Conservation (phyloP, 2,329 filamentous ascomycete genomes). For the Trichoderma sp. region DNA sequence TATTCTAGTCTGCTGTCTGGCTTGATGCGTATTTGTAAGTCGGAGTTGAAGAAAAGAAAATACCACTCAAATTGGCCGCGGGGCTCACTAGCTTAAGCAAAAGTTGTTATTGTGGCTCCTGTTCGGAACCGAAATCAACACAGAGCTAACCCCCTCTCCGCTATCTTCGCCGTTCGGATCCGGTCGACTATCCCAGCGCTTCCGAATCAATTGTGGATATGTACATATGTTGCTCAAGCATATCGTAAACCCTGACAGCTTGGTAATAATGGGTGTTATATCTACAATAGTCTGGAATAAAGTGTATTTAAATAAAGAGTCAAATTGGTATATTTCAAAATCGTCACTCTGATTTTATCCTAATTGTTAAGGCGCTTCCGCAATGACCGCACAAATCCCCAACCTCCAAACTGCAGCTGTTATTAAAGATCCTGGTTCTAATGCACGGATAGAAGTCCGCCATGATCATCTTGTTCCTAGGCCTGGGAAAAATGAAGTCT, state of each 20-base stretch:
- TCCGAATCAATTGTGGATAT: background rate
- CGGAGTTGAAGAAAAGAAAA: background rate
- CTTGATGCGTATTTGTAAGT: background rate
- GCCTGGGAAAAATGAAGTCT: background rate
- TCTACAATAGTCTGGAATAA: background rate
- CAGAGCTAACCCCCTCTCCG: background rate
- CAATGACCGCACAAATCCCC: background rate
- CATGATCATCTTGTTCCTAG: background rate
- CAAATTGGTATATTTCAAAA: background rate
- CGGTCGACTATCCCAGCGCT: background rate
- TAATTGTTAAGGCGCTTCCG: background rate
- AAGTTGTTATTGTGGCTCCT: background rate
- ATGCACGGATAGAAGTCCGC: background rate
- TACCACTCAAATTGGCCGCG: background rate
- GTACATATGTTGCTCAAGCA: background rate
- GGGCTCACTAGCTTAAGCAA: background rate
- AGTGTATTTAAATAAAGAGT: background rate
- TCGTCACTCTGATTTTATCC: background rate
- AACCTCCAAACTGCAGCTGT: background rate
- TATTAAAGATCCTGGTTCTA: background rate
- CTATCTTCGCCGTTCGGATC: background rate
- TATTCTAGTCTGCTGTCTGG: background rate
- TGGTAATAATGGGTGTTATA: background rate
- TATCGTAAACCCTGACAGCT: background rate
- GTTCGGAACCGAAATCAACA: background rate